Evolutionary conservation across 495 filamentous ascomycete genomes (phyloP), one percentile per base, ranked within the genome.

Genomic region (Penicillium simplicissimum): DNA sequence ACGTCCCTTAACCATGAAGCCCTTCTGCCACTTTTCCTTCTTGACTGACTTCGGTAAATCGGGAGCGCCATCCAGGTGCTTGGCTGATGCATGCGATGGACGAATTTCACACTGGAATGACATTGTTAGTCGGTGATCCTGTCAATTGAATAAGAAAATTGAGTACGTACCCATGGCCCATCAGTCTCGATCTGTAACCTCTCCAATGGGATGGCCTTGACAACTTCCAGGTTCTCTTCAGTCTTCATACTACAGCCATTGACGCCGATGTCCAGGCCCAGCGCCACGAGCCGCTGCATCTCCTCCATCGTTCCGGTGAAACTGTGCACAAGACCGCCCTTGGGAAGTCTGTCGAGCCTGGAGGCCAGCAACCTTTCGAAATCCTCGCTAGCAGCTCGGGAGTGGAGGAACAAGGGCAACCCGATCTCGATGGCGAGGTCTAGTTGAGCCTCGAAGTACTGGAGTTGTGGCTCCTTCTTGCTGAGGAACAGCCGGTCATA

Each of bases 161-260:
- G 31, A 28, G 8, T 17, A 65, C 70, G 59, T 76, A 84, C 81
- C 93, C 93, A 97, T 33, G 93, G 93, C 9, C 93, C 93, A 76
- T 97, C 93, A 7, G 93, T 97, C 81, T 97, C 93, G 47, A 97
- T 84, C 82, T 96, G 93, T 49, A 97, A 68, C 52, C 86, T 65
- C 21, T 87, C 84, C 35, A 97, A 75, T 7, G 86, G 88, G 25
- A 97, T 82, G 61, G 88, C 84, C 59, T 81, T 84, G 0, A 96
- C 91, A 5, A 96, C 91, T 8, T 82, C 87, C 19, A 96, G 79
- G 60, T 96, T 96, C 71, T 95, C 92, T 15, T 87, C 88, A 1
- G 91, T 96, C 78, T 97, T 96, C 81, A 97, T 84, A 66, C 88
- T 92, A 72, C 93, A 96, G 21, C 93, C 93, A 68, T 97, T 97